Percentiles rank a stretch among this genome's conserved stretches.
phyloP scores from a whole-genome alignment of 192 early-diverging fungal genomes.

The Gigaspora rosea region DNA sequence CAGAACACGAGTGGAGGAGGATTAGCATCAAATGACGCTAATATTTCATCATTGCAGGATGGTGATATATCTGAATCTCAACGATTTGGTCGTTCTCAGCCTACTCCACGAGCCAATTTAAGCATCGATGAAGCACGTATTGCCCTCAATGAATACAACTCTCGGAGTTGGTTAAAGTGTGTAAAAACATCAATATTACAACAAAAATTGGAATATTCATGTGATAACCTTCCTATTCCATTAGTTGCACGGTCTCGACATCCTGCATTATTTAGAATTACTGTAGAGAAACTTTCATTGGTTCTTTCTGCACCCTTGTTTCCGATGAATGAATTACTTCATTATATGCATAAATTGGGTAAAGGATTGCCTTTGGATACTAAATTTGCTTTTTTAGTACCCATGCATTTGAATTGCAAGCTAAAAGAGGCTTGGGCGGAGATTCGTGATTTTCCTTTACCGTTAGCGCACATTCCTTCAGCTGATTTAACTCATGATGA shows the following conservation, averaged over 20 bases:
- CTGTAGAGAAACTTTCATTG: constrained; percentile 26
- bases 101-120: constrained; percentile 22
- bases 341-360: constrained; percentile 45
- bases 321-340: constrained; percentile 36
- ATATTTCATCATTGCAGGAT: not conserved
- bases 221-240: not conserved
- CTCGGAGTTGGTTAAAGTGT: constrained; percentile 39
- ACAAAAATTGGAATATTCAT: not conserved
- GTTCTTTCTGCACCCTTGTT: constrained; percentile 36
- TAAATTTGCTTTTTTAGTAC: constrained; percentile 40
- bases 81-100: not conserved
- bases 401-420: constrained; percentile 42
- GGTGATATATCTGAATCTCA: not conserved
- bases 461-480: constrained; percentile 44
- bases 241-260: constrained; percentile 16
- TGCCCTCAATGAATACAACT: constrained; percentile 38
- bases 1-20: not conserved
- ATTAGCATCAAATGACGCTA: constrained; percentile 1
- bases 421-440: constrained; percentile 42
- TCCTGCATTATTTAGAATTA: constrained; percentile 38
- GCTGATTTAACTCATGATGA: not conserved
- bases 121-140: constrained; percentile 34
- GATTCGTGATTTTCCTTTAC: constrained; percentile 47
- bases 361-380: constrained; percentile 44
- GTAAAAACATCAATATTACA: constrained; percentile 19